These are phyloP conservation scores for Artemisia argyi DNA, from an alignment of 129 eudicot species.

Conservation along the genomic window DNA sequence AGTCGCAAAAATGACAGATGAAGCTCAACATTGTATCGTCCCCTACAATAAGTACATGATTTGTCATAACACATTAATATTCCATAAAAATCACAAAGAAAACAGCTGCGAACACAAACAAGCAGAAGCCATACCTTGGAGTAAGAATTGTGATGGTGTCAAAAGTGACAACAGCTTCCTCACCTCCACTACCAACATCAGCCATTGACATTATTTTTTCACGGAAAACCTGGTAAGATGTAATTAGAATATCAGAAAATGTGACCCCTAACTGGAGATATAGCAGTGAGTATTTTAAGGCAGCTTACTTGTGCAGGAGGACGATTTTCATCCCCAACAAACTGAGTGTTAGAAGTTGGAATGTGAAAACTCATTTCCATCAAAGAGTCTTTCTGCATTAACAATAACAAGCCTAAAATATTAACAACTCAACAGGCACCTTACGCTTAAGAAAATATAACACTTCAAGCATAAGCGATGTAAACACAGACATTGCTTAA, in stretches of 20 bases:
- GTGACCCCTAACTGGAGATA: constrained; percentile 6
- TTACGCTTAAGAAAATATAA: not conserved
- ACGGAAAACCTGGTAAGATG: constrained; percentile 59
- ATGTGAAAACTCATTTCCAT: constrained; percentile 97
- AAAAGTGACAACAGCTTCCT: constrained; percentile 92
- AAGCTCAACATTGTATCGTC: constrained; percentile 87
- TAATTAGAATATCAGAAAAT: constrained; percentile 5
- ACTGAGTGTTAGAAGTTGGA: constrained; percentile 90
- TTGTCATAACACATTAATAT: not conserved
- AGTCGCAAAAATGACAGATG: constrained; percentile 90
- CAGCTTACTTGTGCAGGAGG: constrained; percentile 84
- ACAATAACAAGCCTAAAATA: not conserved
- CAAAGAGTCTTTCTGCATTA: constrained; percentile 85
- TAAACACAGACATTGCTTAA: not conserved
- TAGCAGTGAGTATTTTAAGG: not conserved
- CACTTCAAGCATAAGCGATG: constrained; percentile 8
- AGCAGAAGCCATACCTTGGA: constrained; percentile 61
- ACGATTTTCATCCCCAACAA: constrained; percentile 93
- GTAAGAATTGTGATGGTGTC: constrained; percentile 94
- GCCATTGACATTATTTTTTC: constrained; percentile 87
- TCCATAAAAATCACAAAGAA: not conserved
- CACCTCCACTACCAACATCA: constrained; percentile 89
- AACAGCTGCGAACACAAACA: not conserved
- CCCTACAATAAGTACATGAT: constrained; percentile 47
- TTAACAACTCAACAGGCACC: not conserved